Conservation (phyloP, 306 rosid genomes). For the Rosa lucieae region DNA sequence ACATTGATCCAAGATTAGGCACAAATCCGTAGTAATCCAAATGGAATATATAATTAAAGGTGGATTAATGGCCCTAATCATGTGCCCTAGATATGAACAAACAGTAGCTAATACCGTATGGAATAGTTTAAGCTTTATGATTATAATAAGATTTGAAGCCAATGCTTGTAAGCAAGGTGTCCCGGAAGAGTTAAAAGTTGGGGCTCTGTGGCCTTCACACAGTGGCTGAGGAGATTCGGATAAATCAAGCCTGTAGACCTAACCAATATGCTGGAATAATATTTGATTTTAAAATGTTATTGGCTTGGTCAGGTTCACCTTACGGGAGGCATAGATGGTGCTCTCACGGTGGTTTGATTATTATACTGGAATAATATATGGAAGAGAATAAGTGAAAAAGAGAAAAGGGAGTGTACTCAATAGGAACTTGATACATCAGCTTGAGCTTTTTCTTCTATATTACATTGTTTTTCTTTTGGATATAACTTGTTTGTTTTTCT, state of each 20-base stretch:
- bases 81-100: constrained; percentile 11
- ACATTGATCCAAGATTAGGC: constrained; percentile 7
- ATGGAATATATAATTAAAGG: background rate
- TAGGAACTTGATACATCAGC: constrained; percentile 13
- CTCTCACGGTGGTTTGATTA: background rate
- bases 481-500: background rate
- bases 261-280: constrained; percentile 28
- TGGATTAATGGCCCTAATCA: constrained; percentile 4
- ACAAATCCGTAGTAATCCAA: constrained; percentile 10
- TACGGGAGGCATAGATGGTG: constrained; percentile 7
- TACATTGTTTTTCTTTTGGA: background rate
- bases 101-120: background rate
- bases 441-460: background rate
- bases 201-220: constrained; percentile 35
- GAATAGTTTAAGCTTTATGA: background rate
- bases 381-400: constrained; percentile 18
- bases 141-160: constrained; percentile 21
- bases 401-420: background rate
- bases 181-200: constrained; percentile 18
- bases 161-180: constrained; percentile 38
- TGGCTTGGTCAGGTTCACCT: constrained; percentile 7
- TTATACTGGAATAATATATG: background rate
- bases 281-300: constrained; percentile 5
- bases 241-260: constrained; percentile 52
- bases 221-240: constrained; percentile 35